These are phyloP conservation scores for Themeda triandra DNA, from an alignment of 176 grass and related monocot species.

Conservation along the genomic window DNA sequence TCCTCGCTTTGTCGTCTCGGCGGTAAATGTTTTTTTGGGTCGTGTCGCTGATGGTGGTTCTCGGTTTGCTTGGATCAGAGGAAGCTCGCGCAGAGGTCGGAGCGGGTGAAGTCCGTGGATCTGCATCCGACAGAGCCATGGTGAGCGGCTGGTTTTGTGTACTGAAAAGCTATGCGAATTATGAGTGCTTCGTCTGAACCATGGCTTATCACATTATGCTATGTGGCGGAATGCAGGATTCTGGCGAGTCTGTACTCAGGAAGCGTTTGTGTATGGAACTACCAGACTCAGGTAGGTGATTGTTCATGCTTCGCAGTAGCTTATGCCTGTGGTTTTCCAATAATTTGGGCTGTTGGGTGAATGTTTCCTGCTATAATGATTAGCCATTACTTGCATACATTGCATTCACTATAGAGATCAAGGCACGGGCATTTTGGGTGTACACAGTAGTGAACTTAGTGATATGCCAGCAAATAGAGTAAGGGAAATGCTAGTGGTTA, in stretches of 20 bases:
- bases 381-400: neutral
- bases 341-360: neutral
- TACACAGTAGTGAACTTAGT: neutral
- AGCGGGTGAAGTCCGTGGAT: constrained; percentile 98
- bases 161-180: neutral
- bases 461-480: neutral
- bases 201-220: neutral
- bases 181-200: neutral
- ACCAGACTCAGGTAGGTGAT: constrained; percentile 83
- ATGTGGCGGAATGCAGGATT: constrained; percentile 59
- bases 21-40: neutral
- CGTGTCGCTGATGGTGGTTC: constrained; percentile 22
- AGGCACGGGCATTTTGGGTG: neutral
- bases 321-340: neutral
- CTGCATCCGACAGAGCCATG: constrained; percentile 98
- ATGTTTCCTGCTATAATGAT: neutral
- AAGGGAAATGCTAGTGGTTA: neutral
- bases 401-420: neutral
- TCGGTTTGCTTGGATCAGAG: constrained; percentile 68
- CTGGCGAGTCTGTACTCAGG: constrained; percentile 91
- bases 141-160: constrained; percentile 29
- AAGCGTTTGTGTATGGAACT: constrained; percentile 97
- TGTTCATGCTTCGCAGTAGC: neutral
- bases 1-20: neutral
- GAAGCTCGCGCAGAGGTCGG: constrained; percentile 96